phyloP scores from a whole-genome alignment of 1,139 yeast genomes.

The Blastobotrys raffinosifermentans region DNA sequence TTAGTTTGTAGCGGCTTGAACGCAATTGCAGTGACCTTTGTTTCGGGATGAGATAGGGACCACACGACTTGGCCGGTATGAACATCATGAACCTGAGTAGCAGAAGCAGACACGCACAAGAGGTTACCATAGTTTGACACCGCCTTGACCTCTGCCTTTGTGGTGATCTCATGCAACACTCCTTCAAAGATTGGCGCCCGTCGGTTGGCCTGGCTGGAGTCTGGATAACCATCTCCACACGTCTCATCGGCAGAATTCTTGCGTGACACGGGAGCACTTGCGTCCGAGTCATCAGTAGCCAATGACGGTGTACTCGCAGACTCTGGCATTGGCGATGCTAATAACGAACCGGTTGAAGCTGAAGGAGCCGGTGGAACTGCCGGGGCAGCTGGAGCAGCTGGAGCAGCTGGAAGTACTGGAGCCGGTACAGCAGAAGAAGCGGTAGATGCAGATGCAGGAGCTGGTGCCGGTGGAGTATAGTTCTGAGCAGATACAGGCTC shows the following conservation, averaged over 20 bases:
- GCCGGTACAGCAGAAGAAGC: background rate
- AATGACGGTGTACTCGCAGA: conserved; percentile 1
- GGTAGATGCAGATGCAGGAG: background rate
- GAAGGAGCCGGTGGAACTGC: background rate
- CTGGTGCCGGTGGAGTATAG: conserved; percentile 1
- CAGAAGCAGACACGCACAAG: conserved; percentile 21
- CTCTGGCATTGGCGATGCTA: conserved; percentile 1
- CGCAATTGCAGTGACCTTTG: conserved; percentile 25
- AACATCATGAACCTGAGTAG: conserved; percentile 25
- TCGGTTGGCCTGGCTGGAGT: conserved; percentile 33
- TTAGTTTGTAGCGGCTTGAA: conserved; percentile 5
- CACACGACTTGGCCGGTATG: conserved; percentile 26
- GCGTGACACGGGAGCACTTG: conserved; percentile 10
- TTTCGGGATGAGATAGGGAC: conserved; percentile 24
- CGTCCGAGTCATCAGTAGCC: conserved; percentile 2
- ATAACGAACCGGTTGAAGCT: background rate
- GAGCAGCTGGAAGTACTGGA: background rate
- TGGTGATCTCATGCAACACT: conserved; percentile 23
- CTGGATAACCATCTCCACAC: conserved; percentile 24
- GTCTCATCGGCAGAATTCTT: conserved; percentile 17
- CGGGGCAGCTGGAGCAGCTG: background rate
- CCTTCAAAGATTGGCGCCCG: conserved; percentile 31
- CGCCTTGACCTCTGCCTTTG: conserved; percentile 26
- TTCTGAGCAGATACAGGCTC: background rate
- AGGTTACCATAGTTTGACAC: conserved; percentile 25